Percentiles rank a stretch among this genome's conserved stretches.
These are phyloP conservation scores for Mycena kentingensis DNA, from an alignment of 768 basidiomycete genomes.

Conservation along the genomic window DNA sequence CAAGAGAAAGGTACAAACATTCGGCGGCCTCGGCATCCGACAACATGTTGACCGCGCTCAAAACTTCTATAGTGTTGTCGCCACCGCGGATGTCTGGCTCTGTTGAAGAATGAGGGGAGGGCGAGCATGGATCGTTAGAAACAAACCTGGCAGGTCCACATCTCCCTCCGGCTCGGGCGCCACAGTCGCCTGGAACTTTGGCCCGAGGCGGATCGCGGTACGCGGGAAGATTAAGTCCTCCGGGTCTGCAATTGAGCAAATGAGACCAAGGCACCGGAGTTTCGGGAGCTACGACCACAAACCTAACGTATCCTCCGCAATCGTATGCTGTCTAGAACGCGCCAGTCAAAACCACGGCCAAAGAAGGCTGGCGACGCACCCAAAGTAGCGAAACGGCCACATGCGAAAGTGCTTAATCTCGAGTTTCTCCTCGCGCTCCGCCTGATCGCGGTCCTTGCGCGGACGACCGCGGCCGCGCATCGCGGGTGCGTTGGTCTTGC, in stretches of 20 bases:
- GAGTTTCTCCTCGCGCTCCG: constrained; percentile 76
- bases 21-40: constrained; percentile 66
- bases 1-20: constrained; percentile 41
- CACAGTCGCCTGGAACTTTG: constrained; percentile 77
- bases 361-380: constrained; percentile 47
- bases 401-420: constrained; percentile 84
- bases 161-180: constrained; percentile 45
- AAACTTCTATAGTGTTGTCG: constrained; percentile 72
- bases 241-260: constrained; percentile 63
- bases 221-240: constrained; percentile 97
- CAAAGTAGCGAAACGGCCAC: constrained; percentile 97
- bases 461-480: constrained; percentile 74
- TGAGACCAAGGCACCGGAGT: constrained; percentile 30
- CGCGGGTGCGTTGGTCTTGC: constrained; percentile 73
- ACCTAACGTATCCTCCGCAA: constrained; percentile 92
- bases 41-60: constrained; percentile 66
- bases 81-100: constrained; percentile 68
- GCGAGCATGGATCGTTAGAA: background rate
- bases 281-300: constrained; percentile 28
- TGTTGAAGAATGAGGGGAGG: constrained; percentile 28
- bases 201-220: constrained; percentile 86
- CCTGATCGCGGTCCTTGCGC: constrained; percentile 70
- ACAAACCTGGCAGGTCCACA: constrained; percentile 40
- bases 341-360: constrained; percentile 10
- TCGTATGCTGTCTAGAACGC: constrained; percentile 77